Base-by-base conservation (phyloP, 176 grass and related monocot species). In the Aegilops sharonensis region DNA sequence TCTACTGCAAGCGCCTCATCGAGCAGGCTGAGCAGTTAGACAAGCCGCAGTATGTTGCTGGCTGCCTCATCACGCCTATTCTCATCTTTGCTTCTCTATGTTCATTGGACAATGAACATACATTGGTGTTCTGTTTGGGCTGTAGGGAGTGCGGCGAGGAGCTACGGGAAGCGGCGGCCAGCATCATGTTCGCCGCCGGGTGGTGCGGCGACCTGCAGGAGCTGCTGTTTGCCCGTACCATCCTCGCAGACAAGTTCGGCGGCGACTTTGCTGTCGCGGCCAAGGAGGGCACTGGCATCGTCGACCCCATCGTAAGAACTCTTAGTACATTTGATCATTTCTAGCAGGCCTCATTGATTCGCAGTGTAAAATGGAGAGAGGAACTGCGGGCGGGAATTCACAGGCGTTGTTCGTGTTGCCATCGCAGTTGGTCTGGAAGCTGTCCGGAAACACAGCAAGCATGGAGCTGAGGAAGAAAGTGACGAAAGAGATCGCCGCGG, bases 201-300 rank as follows among this genome's bases (percentile, higher is more conserved):
- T 68, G 83, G 84, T 92, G 84, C 6, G 68, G 87, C 10, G 80
- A 92, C 7, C 29, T 89, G 45, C 91, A 48, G 6, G 91, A 92
- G 87, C 80, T 92, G 30, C 35, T 48, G 18, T 68, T 75, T 34
- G 84, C 75, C 43, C 75, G 87, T 48, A 52, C 21, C 15, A 89
- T 92, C 36, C 87, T 89, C 8, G 61, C 59, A 8, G 68, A 85
- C 5, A 92, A 92, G 84, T 87, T 92, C n/a, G 90, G 87, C 18
- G 68, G 20, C 0, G 80, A 89, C 37, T 92, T 92, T 0, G 1
- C 83, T 4, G 2, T 1, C 4, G 48, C 25, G 5, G 80, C 87
- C 11, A 85, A 65, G 47, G 79, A 87, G 30, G 89, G 85, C 47
- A 69, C 68, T 3, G 50, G 77, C 14, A 23, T 69, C 11, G 85